Percentiles rank a stretch among this genome's conserved stretches.
Conservation (phyloP, 805 yeast species). For the Teunomyces pallodes region DNA sequence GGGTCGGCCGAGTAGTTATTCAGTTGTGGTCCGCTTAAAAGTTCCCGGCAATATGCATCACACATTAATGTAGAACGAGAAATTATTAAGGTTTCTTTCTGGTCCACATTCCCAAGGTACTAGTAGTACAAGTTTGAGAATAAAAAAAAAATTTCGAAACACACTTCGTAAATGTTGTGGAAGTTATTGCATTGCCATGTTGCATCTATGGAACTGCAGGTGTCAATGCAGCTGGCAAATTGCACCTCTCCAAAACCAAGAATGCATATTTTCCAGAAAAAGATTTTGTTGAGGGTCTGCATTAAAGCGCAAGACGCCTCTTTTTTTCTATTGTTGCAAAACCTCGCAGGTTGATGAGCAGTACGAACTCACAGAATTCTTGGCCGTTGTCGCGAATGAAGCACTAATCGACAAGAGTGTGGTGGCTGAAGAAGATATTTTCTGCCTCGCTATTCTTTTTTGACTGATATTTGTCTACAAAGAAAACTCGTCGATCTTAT, state of each 20-base stretch:
- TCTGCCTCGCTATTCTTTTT: neutral
- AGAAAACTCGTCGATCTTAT: no score
- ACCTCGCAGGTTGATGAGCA: neutral
- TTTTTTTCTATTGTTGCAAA: neutral
- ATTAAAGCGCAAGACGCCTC: neutral
- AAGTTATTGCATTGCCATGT: neutral
- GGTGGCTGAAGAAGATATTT: neutral
- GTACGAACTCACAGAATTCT: neutral
- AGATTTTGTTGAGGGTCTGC: neutral
- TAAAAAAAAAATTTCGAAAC: neutral
- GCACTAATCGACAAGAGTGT: neutral
- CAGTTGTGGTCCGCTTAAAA: neutral
- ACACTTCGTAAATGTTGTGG: no score
- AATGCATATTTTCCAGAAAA: neutral
- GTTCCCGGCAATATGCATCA: neutral
- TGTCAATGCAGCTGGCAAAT: neutral
- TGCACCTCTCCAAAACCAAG: neutral
- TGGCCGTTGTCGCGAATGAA: neutral
- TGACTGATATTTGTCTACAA: neutral
- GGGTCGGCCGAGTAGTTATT: no score
- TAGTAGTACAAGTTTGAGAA: neutral
- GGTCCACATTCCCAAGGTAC: neutral
- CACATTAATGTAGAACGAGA: neutral
- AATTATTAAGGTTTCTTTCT: neutral
- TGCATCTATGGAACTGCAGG: neutral